Conservation (phyloP, 441 rosid genomes). For the Adansonia gregorii region DNA sequence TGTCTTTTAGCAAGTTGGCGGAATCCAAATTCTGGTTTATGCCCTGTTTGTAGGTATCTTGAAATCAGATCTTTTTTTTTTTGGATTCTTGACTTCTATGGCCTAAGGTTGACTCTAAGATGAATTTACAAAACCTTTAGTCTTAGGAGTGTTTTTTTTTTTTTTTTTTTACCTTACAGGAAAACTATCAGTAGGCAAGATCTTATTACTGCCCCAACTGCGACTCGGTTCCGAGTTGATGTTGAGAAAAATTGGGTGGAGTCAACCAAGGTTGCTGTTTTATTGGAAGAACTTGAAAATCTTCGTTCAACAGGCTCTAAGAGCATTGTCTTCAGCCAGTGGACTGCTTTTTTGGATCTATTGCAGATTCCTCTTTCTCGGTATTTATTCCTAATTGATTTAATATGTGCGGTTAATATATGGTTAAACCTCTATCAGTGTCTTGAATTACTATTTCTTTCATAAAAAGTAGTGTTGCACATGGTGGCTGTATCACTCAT, state of each 20-base stretch:
- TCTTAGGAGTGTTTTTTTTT: slow-evolving; percentile 2
- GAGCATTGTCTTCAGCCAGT: slow-evolving; percentile 95
- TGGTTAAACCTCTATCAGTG: not conserved
- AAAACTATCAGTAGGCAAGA: slow-evolving; percentile 71
- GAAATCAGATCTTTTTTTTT: slow-evolving; percentile 29
- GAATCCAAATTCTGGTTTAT: slow-evolving; percentile 72
- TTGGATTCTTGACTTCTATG: slow-evolving; percentile 28
- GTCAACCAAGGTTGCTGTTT: slow-evolving; percentile 74
- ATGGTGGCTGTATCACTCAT: not conserved
- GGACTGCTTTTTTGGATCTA: slow-evolving; percentile 98
- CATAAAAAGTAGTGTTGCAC: not conserved
- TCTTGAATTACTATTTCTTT: not conserved
- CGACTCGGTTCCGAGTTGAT: slow-evolving; percentile 84
- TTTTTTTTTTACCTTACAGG: slow-evolving; percentile 44
- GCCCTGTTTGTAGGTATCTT: slow-evolving; percentile 97
- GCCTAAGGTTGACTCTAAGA: not conserved
- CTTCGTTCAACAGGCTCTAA: slow-evolving; percentile 79
- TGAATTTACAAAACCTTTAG: not conserved
- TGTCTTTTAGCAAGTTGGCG: slow-evolving; percentile 97
- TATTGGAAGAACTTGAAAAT: slow-evolving; percentile 77
- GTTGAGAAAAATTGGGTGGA: slow-evolving; percentile 89
- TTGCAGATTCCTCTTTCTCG: slow-evolving; percentile 90
- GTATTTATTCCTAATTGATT: slow-evolving; percentile 33
- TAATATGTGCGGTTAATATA: not conserved
- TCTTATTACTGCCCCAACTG: slow-evolving; percentile 88